phyloP scores from a whole-genome alignment of 108 stramenopile genomes.

The Parmales sp. region DNA sequence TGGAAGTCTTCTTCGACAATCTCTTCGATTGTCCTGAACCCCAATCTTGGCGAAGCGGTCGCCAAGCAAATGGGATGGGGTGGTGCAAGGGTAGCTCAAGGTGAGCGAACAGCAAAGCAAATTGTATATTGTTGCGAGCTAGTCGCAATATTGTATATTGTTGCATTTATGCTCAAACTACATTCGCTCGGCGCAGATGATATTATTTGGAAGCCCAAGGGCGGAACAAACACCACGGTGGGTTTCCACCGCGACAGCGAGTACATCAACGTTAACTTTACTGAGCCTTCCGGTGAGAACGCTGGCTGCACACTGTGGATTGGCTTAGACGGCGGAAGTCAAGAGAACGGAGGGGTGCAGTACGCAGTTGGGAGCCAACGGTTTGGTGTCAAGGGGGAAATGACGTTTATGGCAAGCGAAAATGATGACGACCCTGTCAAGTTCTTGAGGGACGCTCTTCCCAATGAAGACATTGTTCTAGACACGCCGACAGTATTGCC shows the following conservation, averaged over 20 bases:
- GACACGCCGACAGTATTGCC: not conserved
- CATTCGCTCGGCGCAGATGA: no score
- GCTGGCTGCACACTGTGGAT: conserved; percentile 53
- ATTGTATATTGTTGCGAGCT: no score
- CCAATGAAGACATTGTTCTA: conserved; percentile 5
- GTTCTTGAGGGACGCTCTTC: not conserved
- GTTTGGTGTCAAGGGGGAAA: conserved; percentile 15
- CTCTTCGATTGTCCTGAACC: conserved; percentile 32
- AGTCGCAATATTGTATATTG: no score
- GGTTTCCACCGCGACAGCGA: conserved; percentile 53
- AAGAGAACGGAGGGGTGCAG: conserved; percentile 42
- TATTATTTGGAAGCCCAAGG: conserved; percentile 50
- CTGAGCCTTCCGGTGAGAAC: conserved; percentile 19
- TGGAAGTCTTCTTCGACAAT: conserved; percentile 44
- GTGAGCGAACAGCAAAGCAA: no score
- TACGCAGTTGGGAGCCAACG: conserved; percentile 43
- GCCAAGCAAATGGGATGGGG: conserved; percentile 42
- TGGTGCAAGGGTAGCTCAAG: conserved; percentile 42
- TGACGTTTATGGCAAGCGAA: not conserved
- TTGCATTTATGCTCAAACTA: no score
- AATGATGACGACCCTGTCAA: not conserved
- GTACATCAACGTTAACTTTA: conserved; percentile 47
- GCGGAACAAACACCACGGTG: conserved; percentile 16
- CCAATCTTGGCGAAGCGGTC: conserved; percentile 28
- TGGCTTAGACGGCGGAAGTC: conserved; percentile 40